Conservation (phyloP, 2,329 filamentous ascomycete species). For the Fusarium phyllophilum region DNA sequence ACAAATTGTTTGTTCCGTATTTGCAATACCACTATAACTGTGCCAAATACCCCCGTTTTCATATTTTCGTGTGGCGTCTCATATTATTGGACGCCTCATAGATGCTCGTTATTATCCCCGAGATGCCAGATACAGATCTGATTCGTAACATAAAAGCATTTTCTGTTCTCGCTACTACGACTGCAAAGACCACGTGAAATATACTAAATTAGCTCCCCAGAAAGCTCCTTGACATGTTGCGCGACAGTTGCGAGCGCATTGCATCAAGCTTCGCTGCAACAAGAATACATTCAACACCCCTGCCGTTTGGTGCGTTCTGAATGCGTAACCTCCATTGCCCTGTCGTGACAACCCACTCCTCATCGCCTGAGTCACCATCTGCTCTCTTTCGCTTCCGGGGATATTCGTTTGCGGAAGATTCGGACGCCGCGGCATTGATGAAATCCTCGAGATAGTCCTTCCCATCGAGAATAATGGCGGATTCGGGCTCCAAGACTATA, state of each 20-base stretch:
- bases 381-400: conserved; percentile 58
- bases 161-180: background rate
- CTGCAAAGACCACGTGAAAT: background rate
- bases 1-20: conserved; percentile 3
- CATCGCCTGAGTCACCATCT: conserved; percentile 49
- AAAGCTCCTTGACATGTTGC: conserved; percentile 75
- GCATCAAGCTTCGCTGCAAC: conserved; percentile 82
- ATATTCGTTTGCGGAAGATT: conserved; percentile 46
- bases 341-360: conserved; percentile 71
- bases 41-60: background rate
- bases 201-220: conserved; percentile 51
- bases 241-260: conserved; percentile 69
- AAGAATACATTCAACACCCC: conserved; percentile 75
- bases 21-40: conserved; percentile 15
- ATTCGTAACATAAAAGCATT: background rate
- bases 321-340: conserved; percentile 80
- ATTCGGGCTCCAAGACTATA: conserved; percentile 68
- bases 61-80: background rate
- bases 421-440: conserved; percentile 42
- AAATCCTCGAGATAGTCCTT: conserved; percentile 51
- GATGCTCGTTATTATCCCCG: background rate
- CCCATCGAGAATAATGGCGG: conserved; percentile 69
- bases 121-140: background rate
- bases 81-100: background rate
- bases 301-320: conserved; percentile 61